phyloP scores from a whole-genome alignment of 495 filamentous ascomycete genomes.

The Daldinia decipiens region DNA sequence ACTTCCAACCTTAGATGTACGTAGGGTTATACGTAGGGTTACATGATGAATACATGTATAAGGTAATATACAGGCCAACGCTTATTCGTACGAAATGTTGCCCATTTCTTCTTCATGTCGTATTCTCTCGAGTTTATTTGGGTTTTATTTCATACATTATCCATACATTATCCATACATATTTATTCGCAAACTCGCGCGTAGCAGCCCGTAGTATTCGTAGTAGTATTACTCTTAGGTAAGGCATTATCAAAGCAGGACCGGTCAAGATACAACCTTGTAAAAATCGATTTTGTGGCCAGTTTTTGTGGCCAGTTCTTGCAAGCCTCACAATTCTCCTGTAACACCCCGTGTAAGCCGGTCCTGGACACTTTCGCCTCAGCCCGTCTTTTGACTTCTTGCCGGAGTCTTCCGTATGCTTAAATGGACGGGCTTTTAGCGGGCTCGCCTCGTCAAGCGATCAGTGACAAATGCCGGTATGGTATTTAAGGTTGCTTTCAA shows the following conservation, averaged over 20 bases:
- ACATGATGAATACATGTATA: constrained; percentile 16
- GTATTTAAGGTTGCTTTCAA: constrained; percentile 30
- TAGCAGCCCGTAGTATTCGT: not conserved
- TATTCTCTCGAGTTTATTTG: constrained; percentile 21
- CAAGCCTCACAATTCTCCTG: constrained; percentile 13
- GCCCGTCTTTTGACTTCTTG: constrained; percentile 16
- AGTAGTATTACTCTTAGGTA: not conserved
- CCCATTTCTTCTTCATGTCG: constrained; percentile 15
- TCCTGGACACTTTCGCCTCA: constrained; percentile 8
- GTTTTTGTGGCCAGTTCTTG: not conserved
- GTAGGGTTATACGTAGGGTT: constrained; percentile 8
- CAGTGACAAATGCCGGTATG: constrained; percentile 18
- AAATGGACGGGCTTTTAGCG: constrained; percentile 6
- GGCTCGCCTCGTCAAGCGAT: constrained; percentile 17
- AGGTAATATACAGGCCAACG: constrained; percentile 16
- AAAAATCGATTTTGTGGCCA: not conserved
- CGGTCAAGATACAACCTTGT: constrained; percentile 11
- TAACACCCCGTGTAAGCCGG: constrained; percentile 21
- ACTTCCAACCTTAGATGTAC: constrained; percentile 13
- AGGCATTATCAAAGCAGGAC: constrained; percentile 5
- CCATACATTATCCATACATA: not conserved
- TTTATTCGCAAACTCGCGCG: not conserved
- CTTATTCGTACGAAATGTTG: constrained; percentile 21
- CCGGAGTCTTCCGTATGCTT: constrained; percentile 20
- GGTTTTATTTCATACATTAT: not conserved